Evolutionary conservation across 2,329 filamentous ascomycete genomes (phyloP).

Genomic region (Neurospora crassa): DNA sequence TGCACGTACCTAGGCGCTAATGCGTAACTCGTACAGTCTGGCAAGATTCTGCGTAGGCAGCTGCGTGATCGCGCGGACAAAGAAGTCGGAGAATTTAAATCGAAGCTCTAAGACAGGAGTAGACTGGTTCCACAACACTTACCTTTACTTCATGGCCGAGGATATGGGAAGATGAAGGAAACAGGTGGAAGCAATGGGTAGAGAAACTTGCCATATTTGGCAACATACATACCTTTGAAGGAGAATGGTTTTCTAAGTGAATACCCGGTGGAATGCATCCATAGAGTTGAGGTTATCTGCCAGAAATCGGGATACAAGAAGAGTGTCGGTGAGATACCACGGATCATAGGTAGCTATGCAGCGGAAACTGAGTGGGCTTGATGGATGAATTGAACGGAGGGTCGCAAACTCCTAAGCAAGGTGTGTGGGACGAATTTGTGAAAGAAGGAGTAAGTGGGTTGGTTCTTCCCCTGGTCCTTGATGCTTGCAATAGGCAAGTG

Average conservation of each 20-base stretch:
- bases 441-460: neutral
- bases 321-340: neutral
- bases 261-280: neutral
- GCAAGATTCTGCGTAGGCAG: conserved; percentile 55
- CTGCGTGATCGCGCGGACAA: conserved; percentile 47
- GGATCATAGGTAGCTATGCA: neutral
- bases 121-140: neutral
- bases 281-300: neutral
- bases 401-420: neutral
- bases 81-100: conserved; percentile 35
- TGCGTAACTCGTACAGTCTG: conserved; percentile 34
- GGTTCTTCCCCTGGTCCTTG: neutral
- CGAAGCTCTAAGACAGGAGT: conserved; percentile 15
- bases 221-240: neutral
- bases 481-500: neutral
- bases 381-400: neutral
- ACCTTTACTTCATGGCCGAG: neutral
- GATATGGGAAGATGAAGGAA: neutral
- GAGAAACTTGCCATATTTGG: neutral
- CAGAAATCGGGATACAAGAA: neutral
- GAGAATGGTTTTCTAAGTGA: neutral
- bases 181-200: neutral
- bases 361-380: neutral
- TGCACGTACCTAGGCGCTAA: conserved; percentile 3
- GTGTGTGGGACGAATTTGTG: neutral